phyloP scores from a whole-genome alignment of 2,329 filamentous ascomycete species.

The Ophiostoma triangulosporum region DNA sequence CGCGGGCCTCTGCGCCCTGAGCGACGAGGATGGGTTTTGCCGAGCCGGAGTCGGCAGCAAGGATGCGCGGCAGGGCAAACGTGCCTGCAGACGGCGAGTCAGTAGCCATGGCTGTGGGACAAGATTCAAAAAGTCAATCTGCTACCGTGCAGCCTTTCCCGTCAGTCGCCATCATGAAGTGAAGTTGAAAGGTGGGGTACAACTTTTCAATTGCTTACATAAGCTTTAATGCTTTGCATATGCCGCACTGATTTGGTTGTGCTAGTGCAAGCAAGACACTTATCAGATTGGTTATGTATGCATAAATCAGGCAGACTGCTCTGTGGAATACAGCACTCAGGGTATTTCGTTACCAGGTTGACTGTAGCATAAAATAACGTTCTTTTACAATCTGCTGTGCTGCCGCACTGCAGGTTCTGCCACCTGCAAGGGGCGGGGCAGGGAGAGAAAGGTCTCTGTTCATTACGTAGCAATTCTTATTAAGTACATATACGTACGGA shows the following conservation, averaged over 20 bases:
- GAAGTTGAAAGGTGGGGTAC: conserved; percentile 6
- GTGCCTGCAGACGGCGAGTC: background rate
- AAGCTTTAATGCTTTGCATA: background rate
- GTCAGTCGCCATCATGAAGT: background rate
- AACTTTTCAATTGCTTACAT: background rate
- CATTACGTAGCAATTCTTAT: too few relatives aligned
- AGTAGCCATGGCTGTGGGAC: background rate
- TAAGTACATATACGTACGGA: too few relatives aligned
- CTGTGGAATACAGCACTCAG: too few relatives aligned
- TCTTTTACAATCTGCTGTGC: conserved; percentile 9
- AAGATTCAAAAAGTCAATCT: too few relatives aligned
- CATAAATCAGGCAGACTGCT: too few relatives aligned
- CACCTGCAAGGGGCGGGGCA: conserved; percentile 4
- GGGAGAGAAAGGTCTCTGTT: background rate
- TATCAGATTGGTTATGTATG: too few relatives aligned
- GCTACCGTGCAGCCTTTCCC: too few relatives aligned
- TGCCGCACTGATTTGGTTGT: too few relatives aligned
- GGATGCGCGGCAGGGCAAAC: conserved; percentile 34
- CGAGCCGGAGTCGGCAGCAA: conserved; percentile 35
- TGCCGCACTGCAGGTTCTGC: conserved; percentile 6
- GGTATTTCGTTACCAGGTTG: too few relatives aligned
- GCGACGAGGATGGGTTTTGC: conserved; percentile 55
- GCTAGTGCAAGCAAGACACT: too few relatives aligned
- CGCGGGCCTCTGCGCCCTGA: conserved; percentile 89
- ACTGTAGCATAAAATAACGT: too few relatives aligned